Percentiles rank a stretch among this genome's conserved stretches.
Evolutionary conservation across 2,329 filamentous ascomycete genomes (phyloP).

Genomic region (Aureobasidium sp.): DNA sequence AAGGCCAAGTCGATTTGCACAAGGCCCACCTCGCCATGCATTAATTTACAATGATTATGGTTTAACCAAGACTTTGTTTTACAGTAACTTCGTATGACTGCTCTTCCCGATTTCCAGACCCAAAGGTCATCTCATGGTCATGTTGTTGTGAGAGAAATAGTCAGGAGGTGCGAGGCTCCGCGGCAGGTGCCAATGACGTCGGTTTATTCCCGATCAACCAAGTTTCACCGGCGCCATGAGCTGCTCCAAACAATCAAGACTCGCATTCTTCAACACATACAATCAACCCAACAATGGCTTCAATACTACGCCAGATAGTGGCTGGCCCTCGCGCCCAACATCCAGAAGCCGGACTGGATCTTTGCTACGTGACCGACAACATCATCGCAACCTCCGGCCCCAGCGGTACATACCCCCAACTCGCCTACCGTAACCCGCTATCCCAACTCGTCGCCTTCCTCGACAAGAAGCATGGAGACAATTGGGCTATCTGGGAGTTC

Average conservation of each 20-base stretch:
- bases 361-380: conserved; percentile 89
- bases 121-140: not conserved
- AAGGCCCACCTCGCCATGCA: not conserved
- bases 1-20: not conserved
- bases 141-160: not conserved
- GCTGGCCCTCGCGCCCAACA: conserved; percentile 78
- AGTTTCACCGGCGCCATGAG: not conserved
- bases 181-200: not conserved
- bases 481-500: conserved; percentile 98
- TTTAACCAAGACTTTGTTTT: not conserved
- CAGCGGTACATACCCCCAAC: conserved; percentile 78
- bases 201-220: not conserved
- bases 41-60: not conserved
- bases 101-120: not conserved
- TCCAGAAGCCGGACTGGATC: conserved; percentile 77
- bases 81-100: not conserved
- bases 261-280: not conserved
- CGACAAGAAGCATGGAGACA: conserved; percentile 68
- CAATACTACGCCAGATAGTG: conserved; percentile 80
- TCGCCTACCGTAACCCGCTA: conserved; percentile 88
- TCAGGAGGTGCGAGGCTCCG: not conserved
- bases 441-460: conserved; percentile 81
- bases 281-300: conserved; percentile 40
- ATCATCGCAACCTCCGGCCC: conserved; percentile 77
- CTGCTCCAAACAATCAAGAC: not conserved